Evolutionary conservation across 805 yeast species (phyloP).

Genomic region (Limtongozyma cylindracea): DNA sequence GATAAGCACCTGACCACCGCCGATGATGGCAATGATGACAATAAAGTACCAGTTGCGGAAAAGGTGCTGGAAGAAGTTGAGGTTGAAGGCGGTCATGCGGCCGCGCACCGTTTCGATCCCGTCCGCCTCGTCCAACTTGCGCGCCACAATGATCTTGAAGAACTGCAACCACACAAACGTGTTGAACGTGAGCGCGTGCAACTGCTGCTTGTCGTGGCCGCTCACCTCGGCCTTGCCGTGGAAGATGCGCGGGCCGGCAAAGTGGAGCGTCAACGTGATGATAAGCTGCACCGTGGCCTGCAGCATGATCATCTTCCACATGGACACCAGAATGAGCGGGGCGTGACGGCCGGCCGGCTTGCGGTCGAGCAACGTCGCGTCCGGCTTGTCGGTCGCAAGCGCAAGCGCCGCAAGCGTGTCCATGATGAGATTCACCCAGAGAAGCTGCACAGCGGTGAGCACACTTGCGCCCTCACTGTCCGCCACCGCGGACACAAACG

Average conservation of each 20-base stretch:
- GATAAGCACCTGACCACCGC: slow-evolving; percentile 63
- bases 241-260: slow-evolving; percentile 45
- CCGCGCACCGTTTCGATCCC: slow-evolving; percentile 29
- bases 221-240: slow-evolving; percentile 9
- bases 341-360: slow-evolving; percentile 65
- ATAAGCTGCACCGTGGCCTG: slow-evolving; percentile 60
- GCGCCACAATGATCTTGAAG: slow-evolving; percentile 74
- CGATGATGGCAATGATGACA: slow-evolving; percentile 46
- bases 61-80: slow-evolving; percentile 66
- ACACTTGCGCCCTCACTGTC: slow-evolving; percentile 62
- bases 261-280: slow-evolving; percentile 62
- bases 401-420: slow-evolving; percentile 96
- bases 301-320: slow-evolving; percentile 97
- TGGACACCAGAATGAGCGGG: slow-evolving; percentile 66
- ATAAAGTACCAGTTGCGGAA: slow-evolving; percentile 68
- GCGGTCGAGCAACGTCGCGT: slow-evolving; percentile 48
- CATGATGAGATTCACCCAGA: slow-evolving; percentile 97
- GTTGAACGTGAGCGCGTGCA: slow-evolving; percentile 77
- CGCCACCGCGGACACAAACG: slow-evolving; percentile 85
- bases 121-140: slow-evolving; percentile 77
- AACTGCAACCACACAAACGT: slow-evolving; percentile 96
- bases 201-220: slow-evolving; percentile 24
- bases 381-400: slow-evolving; percentile 92
- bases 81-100: slow-evolving; percentile 34
- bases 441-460: slow-evolving; percentile 84